phyloP scores from a whole-genome alignment of 495 filamentous ascomycete species.

The Bathelium albidoporum region DNA sequence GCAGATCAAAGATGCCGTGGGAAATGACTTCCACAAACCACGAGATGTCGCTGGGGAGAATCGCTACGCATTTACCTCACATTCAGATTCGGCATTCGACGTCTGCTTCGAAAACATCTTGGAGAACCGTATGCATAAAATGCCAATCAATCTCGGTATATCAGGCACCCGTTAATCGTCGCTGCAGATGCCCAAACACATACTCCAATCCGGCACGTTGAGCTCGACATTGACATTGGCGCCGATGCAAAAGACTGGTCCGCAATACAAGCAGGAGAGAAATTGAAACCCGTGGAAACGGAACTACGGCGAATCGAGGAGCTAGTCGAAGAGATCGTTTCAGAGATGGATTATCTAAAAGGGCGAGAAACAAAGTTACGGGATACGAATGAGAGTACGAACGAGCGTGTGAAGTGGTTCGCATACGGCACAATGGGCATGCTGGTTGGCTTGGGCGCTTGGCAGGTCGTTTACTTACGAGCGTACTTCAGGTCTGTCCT shows the following conservation, averaged over 20 bases:
- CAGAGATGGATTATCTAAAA: slow-evolving; percentile 61
- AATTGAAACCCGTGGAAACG: slow-evolving; percentile 93
- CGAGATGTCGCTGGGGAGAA: slow-evolving; percentile 87
- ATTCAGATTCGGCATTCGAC: slow-evolving; percentile 88
- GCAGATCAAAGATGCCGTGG: slow-evolving; percentile 87
- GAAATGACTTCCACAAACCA: slow-evolving; percentile 87
- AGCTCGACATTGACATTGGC: slow-evolving; percentile 97
- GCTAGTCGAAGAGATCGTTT: slow-evolving; percentile 30
- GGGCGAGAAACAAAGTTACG: slow-evolving; percentile 84
- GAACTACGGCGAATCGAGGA: slow-evolving; percentile 74
- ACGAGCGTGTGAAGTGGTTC: slow-evolving; percentile 98
- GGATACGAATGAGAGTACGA: slow-evolving; percentile 99
- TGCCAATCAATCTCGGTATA: no score
- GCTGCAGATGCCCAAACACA: slow-evolving; percentile 33
- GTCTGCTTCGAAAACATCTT: slow-evolving; percentile 93
- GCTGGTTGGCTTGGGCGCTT: slow-evolving; percentile 78
- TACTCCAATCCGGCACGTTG: slow-evolving; percentile 65
- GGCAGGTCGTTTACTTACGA: slow-evolving; percentile 95
- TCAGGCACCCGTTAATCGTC: background rate
- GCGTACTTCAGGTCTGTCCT: slow-evolving; percentile 77
- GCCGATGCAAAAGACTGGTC: slow-evolving; percentile 98
- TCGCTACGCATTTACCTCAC: slow-evolving; percentile 90
- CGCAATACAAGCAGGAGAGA: slow-evolving; percentile 90
- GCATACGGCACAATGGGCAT: slow-evolving; percentile 91
- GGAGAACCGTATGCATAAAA: slow-evolving; percentile 45